phyloP scores from a whole-genome alignment of 2,329 filamentous ascomycete genomes.

The Cryphonectria nitschkei region DNA sequence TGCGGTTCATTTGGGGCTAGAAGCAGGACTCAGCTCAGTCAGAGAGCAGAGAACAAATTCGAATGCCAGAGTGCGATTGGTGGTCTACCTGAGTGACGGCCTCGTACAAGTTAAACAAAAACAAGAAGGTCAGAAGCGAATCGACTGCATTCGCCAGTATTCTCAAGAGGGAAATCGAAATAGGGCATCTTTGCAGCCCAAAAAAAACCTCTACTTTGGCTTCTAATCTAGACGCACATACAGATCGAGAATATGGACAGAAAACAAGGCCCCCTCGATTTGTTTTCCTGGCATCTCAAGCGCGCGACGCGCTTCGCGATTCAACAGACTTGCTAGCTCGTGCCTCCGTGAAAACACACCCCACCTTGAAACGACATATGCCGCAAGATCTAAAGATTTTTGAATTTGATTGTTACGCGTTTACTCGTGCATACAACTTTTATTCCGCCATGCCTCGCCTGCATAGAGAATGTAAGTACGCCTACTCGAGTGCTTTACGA shows the following conservation, averaged over 20 bases:
- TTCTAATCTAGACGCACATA: not conserved
- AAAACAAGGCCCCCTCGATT: not conserved
- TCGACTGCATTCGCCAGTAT: too few relatives aligned
- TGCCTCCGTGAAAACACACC: not conserved
- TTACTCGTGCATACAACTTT: not conserved
- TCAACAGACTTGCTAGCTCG: not conserved
- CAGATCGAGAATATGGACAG: not conserved
- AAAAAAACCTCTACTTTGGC: too few relatives aligned
- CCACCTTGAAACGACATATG: not conserved
- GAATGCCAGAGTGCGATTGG: not conserved
- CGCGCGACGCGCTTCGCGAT: not conserved
- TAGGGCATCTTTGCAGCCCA: too few relatives aligned
- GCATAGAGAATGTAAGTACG: not conserved
- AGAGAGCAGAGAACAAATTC: too few relatives aligned
- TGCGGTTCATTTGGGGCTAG: too few relatives aligned
- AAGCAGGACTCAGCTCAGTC: too few relatives aligned
- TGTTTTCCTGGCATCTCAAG: not conserved
- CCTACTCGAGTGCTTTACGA: not conserved
- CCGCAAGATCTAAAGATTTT: not conserved
- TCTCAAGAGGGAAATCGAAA: too few relatives aligned
- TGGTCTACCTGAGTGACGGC: not conserved
- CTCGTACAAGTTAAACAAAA: too few relatives aligned
- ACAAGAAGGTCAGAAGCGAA: too few relatives aligned
- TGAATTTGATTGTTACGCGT: not conserved
- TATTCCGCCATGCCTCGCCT: not conserved